Evolutionary conservation across 345 rosid genomes (phyloP), one percentile per base, ranked within the genome.

Genomic region (Eucalyptus dawsonii): DNA sequence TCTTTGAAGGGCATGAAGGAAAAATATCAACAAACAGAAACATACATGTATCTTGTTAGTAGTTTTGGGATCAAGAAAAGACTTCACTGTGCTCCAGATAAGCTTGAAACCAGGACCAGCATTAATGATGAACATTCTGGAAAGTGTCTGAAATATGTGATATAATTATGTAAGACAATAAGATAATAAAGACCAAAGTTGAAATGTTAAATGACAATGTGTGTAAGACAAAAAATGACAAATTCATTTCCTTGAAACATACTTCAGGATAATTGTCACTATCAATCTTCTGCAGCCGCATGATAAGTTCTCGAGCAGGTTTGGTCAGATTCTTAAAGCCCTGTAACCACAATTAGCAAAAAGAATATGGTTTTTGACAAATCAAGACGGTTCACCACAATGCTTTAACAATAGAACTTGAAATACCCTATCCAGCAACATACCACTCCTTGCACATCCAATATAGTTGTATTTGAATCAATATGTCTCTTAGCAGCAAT

Each of bases 361-460:
- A 53, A 54, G 62, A 72, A 50, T 86, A 50, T 22, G 17, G 11
- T 49, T 50, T 31, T 69, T 50, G 37, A 47, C 81, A 65, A 14
- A 72, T 49, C 37, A 37, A 42, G 17, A 22, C 2, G 3, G 47
- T 37, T 76, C 8, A 2, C 27, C 27, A 76, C 83, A 6, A 40
- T 42, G 6, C 37, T 51, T 24, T 27, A 44, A n/a, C 29, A 5
- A 44, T 42, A 54, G 22, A 88, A n/a, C 13, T 67, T 67, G 6
- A 17, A n/a, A 65, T 44, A 42, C 24, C 50, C 49, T 27, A 40
- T 49, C 44, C 42, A 58, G 50, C 14, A 50, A 88, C 91, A 91
- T 93, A 97, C 99, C 98, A 97, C 96, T 89, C 98, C 99, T 88
- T 96, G 98, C 90, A 96, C 99, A 91, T 98, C 99, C 44, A 98